These are phyloP conservation scores for Cutaneotrichosporon sp. DNA, from an alignment of 1,284 basidiomycete species.

Conservation along the genomic window DNA sequence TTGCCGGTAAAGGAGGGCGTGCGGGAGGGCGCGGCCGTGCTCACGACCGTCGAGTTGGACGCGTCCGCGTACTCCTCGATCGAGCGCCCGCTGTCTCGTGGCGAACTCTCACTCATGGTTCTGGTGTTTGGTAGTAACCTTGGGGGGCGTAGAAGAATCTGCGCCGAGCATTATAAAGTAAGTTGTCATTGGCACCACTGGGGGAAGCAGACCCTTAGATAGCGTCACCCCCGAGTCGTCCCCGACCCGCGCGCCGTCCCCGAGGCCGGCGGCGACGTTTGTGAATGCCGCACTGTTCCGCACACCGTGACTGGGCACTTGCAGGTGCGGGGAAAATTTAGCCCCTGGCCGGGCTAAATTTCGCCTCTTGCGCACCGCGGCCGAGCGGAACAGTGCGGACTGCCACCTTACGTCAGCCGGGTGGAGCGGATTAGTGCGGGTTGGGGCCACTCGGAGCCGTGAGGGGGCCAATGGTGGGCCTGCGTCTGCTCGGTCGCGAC, in stretches of 20 bases:
- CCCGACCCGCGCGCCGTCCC: background rate
- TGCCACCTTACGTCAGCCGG: no score
- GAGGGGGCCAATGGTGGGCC: no score
- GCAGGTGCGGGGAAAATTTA: no score
- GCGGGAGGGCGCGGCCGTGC: conserved; percentile 1
- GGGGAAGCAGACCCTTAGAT: background rate
- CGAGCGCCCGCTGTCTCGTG: background rate
- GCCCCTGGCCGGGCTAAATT: no score
- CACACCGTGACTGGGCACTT: no score
- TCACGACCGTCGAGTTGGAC: background rate
- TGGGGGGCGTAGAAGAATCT: background rate
- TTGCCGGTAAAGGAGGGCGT: background rate
- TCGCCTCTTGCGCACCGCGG: background rate
- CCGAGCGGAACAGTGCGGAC: background rate
- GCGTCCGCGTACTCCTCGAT: background rate
- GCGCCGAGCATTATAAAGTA: background rate
- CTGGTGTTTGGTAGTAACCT: background rate
- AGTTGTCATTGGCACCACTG: background rate
- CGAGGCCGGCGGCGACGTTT: no score
- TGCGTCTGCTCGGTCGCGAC: no score
- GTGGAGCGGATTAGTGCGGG: no score
- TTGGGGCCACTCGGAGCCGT: background rate
- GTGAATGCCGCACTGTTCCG: no score
- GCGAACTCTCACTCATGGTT: background rate
- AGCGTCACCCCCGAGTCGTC: background rate